Base-by-base conservation (phyloP, 2,329 filamentous ascomycete genomes). In the Curvularia hawaiiensis region DNA sequence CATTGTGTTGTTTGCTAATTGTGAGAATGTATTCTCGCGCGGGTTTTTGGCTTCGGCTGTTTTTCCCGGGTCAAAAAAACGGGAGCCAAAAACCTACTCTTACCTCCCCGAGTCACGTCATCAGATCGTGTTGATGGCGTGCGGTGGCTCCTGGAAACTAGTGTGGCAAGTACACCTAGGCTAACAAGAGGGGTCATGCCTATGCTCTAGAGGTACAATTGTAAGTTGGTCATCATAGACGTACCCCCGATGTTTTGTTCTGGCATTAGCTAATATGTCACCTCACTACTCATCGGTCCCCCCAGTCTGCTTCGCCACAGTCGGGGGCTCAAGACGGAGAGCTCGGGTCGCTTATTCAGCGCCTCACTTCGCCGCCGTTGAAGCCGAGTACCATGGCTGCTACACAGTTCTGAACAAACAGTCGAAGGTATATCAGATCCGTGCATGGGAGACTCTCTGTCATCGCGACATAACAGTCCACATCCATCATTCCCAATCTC, bases 31-130 rank as follows among this genome's bases (percentile, higher is more conserved):
- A n/a, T n/a, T n/a, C n/a, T 39, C 51, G 22, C 43, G 51, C 50
- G 44, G 44, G 33, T 53, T 53, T 53, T 53, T 41, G 44, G 51
- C 51, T 53, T 48, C 44, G 51, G 51, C 51, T 53, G 51, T 53
- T 48, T 53, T n/a, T 35, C 51, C 35, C 40, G 22, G 11, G 33
- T 30, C n/a, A 53, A 53, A 53, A 47, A 53, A 53, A n/a, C 24
- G 51, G 51, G 51, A 41, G 51, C 44, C 51, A 43, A 53, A 48
- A 47, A 3, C 43, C 43, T 41, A 48, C 51, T 53, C 51, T 48
- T 53, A 53, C 51, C 51, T 53, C 51, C 51, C 33, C 43, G 43
- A 47, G 51, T 41, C 51, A 47, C 51, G 51, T 30, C 51, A 31
- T 47, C 31, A 53, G 40, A 28, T 53, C n/a, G n/a, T n/a, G n/a